These are phyloP conservation scores for Crepidotus variabilis DNA, from an alignment of 768 basidiomycete genomes.

Conservation along the genomic window DNA sequence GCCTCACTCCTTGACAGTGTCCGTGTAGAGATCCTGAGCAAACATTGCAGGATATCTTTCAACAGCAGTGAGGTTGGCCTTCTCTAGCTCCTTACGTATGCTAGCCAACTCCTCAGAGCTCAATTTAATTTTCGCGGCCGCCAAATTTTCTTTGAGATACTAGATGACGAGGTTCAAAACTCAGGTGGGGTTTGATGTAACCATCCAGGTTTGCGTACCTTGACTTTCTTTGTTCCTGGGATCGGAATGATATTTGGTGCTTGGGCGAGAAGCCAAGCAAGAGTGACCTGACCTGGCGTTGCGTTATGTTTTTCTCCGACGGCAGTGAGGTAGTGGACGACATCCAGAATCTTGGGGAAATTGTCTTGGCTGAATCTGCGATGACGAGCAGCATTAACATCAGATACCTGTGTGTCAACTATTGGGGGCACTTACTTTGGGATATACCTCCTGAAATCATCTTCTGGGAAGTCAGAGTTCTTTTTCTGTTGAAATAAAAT, in stretches of 20 bases:
- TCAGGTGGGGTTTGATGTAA: background rate
- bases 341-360: conserved; percentile 42
- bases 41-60: background rate
- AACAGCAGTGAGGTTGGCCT: conserved; percentile 10
- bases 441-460: conserved; percentile 34
- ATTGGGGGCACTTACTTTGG: conserved; percentile 21
- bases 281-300: too few relatives aligned
- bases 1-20: background rate
- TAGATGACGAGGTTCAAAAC: conserved; percentile 6
- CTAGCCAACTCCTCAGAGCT: conserved; percentile 30
- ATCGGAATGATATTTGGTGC: conserved; percentile 44
- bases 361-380: conserved; percentile 35
- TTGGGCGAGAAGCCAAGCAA: conserved; percentile 45
- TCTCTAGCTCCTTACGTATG: conserved; percentile 30
- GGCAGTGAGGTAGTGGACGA: conserved; percentile 34
- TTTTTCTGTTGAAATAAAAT: conserved; percentile 33
- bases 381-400: background rate
- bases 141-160: conserved; percentile 45
- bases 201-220: conserved; percentile 32
- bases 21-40: background rate
- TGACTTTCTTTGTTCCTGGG: conserved; percentile 46
- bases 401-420: background rate
- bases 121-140: conserved; percentile 28
- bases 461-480: conserved; percentile 32
- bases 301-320: conserved; percentile 36